Percentiles rank a stretch among this genome's conserved stretches.
phyloP scores from a whole-genome alignment of 208 protist genomes.

The Wallacemonas sp. region DNA sequence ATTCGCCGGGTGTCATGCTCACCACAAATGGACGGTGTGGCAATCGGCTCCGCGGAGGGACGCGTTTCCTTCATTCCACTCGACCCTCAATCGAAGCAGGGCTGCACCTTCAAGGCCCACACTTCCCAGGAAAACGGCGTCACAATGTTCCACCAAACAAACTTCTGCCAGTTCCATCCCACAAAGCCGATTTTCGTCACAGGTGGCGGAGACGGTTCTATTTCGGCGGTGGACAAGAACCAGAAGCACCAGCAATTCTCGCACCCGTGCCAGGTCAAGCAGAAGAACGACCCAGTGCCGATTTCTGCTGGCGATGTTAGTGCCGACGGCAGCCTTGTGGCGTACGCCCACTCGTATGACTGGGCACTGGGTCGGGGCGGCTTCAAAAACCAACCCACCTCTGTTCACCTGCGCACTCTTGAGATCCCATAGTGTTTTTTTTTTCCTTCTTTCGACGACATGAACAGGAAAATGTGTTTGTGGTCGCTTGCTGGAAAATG shows the following conservation, averaged over 20 bases:
- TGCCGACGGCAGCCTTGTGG: slow-evolving; percentile 54
- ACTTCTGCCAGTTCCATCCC: slow-evolving; percentile 75
- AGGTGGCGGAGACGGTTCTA: slow-evolving; percentile 70
- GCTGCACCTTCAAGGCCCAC: slow-evolving; percentile 79
- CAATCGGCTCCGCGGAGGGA: slow-evolving; percentile 72
- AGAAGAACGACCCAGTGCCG: slow-evolving; percentile 49
- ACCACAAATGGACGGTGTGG: slow-evolving; percentile 62
- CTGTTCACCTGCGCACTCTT: slow-evolving; percentile 39
- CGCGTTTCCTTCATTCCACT: slow-evolving; percentile 62
- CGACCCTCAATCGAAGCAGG: slow-evolving; percentile 25
- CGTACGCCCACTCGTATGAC: slow-evolving; percentile 86
- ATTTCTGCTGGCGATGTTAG: slow-evolving; percentile 78
- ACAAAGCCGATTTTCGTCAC: slow-evolving; percentile 41
- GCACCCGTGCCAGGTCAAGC: slow-evolving; percentile 29
- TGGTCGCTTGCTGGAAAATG: no score
- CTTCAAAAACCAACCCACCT: slow-evolving; percentile 53
- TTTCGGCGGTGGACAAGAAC: slow-evolving; percentile 45
- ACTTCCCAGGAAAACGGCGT: slow-evolving; percentile 34
- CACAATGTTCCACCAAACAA: slow-evolving; percentile 65
- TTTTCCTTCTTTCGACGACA: background rate
- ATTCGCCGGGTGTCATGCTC: slow-evolving; percentile 69
- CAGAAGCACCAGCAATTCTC: slow-evolving; percentile 38
- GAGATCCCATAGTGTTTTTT: background rate
- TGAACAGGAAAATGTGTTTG: no score
- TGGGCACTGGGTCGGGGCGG: slow-evolving; percentile 78